Percentiles rank a stretch among this genome's conserved stretches.
phyloP scores from a whole-genome alignment of 2,329 filamentous ascomycete genomes.

The Daldinia sp. region DNA sequence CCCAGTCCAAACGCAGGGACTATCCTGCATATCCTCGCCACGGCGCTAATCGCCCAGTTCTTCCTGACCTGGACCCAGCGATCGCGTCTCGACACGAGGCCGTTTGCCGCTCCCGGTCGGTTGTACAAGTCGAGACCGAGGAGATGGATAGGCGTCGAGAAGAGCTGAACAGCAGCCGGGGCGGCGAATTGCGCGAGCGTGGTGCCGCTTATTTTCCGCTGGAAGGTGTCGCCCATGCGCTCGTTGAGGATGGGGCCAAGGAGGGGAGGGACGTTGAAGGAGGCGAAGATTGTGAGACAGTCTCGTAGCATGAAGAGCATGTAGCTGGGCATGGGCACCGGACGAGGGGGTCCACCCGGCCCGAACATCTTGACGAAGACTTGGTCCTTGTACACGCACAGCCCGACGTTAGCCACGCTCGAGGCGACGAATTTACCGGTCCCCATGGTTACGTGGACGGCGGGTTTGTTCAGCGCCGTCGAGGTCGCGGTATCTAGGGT shows the following conservation, averaged over 20 bases:
- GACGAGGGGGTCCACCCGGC: constrained; percentile 58
- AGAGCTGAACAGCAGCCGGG: constrained; percentile 79
- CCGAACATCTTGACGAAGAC: constrained; percentile 86
- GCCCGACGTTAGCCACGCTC: constrained; percentile 80
- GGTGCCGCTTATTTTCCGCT: constrained; percentile 59
- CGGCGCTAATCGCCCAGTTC: constrained; percentile 78
- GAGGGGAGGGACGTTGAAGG: constrained; percentile 86
- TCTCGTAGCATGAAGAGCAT: constrained; percentile 83
- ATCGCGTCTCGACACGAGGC: constrained; percentile 58
- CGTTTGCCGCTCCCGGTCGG: constrained; percentile 52
- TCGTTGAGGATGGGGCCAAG: constrained; percentile 74
- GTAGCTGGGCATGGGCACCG: constrained; percentile 76
- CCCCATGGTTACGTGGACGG: constrained; percentile 74
- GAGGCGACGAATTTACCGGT: constrained; percentile 83
- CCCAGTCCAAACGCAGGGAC: constrained; percentile 89
- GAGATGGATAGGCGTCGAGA: constrained; percentile 85
- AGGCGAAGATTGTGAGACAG: constrained; percentile 88
- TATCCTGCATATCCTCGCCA: constrained; percentile 83
- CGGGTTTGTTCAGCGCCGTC: constrained; percentile 65
- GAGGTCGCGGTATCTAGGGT: constrained; percentile 80
- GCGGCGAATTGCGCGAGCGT: constrained; percentile 80
- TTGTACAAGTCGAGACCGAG: constrained; percentile 90
- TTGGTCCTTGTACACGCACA: constrained; percentile 91
- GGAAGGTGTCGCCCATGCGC: constrained; percentile 61
- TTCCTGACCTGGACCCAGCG: constrained; percentile 72